phyloP scores from a whole-genome alignment of 352 stramenopile species.

The Phytopythium montanum region DNA sequence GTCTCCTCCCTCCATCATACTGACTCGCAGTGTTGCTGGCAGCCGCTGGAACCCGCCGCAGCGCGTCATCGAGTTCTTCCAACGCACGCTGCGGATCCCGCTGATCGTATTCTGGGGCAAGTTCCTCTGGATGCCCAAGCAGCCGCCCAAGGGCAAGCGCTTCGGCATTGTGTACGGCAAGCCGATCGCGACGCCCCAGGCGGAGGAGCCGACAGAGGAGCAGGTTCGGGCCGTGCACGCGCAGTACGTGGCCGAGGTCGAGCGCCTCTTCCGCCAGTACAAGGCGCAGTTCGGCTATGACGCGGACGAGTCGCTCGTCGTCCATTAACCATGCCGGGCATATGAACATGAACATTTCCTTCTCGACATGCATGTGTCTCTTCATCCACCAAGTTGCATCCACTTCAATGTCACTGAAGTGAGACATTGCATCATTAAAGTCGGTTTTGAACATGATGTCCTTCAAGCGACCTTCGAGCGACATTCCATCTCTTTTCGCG shows the following conservation, averaged over 20 bases:
- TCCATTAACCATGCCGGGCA: constrained; percentile 8
- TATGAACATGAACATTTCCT: neutral
- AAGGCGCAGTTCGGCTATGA: constrained; percentile 33
- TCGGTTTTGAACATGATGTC: no score
- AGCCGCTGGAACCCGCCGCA: constrained; percentile 30
- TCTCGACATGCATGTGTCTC: no score
- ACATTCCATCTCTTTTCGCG: no score
- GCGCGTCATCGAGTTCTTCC: constrained; percentile 21
- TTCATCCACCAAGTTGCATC: no score
- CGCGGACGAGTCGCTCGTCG: constrained; percentile 23
- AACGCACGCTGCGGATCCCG: constrained; percentile 21
- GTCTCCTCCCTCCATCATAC: neutral
- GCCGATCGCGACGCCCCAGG: constrained; percentile 18
- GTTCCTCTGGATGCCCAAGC: constrained; percentile 33
- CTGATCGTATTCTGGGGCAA: constrained; percentile 36
- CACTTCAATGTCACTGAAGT: no score
- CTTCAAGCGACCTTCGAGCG: no score
- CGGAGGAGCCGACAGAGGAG: constrained; percentile 19
- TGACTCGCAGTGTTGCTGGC: neutral
- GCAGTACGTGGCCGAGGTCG: constrained; percentile 23
- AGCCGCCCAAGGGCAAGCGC: constrained; percentile 19
- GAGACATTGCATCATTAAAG: no score
- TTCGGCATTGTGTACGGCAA: constrained; percentile 39
- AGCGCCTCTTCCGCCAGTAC: constrained; percentile 28
- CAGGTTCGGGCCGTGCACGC: constrained; percentile 21